These are phyloP conservation scores for cucumber (Cucumis sativus) DNA, from an alignment of 306 rosid species.

Conservation along the genomic window DNA sequence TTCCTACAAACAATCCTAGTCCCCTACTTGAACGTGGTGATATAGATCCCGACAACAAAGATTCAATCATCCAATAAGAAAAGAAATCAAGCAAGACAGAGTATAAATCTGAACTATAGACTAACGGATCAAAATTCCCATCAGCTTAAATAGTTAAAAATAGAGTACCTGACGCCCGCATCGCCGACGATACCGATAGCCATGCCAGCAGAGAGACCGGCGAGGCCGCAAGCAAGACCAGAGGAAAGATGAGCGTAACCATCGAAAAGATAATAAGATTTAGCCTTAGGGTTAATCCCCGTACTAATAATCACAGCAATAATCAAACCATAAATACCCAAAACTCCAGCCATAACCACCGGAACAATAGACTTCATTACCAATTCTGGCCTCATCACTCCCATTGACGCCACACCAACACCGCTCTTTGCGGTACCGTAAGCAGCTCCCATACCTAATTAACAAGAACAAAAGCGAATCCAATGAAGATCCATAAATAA, in stretches of 20 bases:
- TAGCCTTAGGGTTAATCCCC: constrained; percentile 53
- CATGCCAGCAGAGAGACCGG: constrained; percentile 55
- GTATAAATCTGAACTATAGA: neutral
- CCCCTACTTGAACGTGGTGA: neutral
- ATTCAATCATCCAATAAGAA: neutral
- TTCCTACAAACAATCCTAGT: neutral
- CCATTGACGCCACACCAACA: constrained; percentile 55
- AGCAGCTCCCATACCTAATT: constrained; percentile 52
- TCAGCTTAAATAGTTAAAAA: neutral
- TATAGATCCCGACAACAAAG: neutral
- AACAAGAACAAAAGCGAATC: neutral
- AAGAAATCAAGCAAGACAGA: neutral
- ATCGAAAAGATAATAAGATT: constrained; percentile 47
- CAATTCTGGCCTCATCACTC: constrained; percentile 57
- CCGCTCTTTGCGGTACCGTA: constrained; percentile 55
- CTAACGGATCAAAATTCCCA: neutral
- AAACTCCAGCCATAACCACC: constrained; percentile 52
- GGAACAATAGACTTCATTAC: constrained; percentile 59
- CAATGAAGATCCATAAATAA: neutral
- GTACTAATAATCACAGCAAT: constrained; percentile 48
- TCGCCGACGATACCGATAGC: constrained; percentile 57
- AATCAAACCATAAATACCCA: constrained; percentile 48
- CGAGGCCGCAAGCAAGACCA: constrained; percentile 52
- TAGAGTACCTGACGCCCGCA: constrained; percentile 40
- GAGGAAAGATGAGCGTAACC: constrained; percentile 51